These are phyloP conservation scores for Pichia sp. DNA, from an alignment of 1,139 yeast species.

Conservation along the genomic window DNA sequence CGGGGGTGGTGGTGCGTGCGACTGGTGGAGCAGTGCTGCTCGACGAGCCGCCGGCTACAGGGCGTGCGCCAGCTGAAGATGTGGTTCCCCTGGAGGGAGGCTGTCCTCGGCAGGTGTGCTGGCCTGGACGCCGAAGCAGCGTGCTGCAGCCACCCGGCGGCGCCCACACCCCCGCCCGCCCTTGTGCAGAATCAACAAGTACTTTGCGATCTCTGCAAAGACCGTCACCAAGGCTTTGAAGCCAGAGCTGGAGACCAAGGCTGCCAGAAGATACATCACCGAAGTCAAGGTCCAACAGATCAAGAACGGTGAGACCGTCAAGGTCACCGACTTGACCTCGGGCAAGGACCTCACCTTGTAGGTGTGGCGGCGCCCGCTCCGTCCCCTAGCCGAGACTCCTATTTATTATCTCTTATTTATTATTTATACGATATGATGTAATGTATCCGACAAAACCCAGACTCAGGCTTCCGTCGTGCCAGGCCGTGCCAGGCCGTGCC, in stretches of 20 bases:
- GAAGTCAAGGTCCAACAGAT: constrained; percentile 75
- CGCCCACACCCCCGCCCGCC: neutral
- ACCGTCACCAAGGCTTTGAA: constrained; percentile 86
- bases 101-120: no score
- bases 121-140: no score
- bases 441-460: neutral
- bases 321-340: constrained; percentile 26
- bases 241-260: constrained; percentile 74
- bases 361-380: neutral
- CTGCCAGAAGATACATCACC: constrained; percentile 67
- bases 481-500: neutral
- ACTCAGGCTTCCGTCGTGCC: neutral
- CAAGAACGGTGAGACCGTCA: constrained; percentile 55
- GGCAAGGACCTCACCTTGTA: constrained; percentile 21
- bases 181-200: constrained; percentile 64
- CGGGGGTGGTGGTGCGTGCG: no score
- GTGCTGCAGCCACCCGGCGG: neutral
- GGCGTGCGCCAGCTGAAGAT: no score
- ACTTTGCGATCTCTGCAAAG: constrained; percentile 86
- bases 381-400: neutral
- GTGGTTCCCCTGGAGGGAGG: no score
- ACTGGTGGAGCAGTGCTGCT: no score
- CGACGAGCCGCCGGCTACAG: no score
- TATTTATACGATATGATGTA: constrained; percentile 4
- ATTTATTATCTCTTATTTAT: constrained; percentile 10